Conservation (phyloP, 371 early-diverging fungal genomes). For the Funneliformis caledonium region DNA sequence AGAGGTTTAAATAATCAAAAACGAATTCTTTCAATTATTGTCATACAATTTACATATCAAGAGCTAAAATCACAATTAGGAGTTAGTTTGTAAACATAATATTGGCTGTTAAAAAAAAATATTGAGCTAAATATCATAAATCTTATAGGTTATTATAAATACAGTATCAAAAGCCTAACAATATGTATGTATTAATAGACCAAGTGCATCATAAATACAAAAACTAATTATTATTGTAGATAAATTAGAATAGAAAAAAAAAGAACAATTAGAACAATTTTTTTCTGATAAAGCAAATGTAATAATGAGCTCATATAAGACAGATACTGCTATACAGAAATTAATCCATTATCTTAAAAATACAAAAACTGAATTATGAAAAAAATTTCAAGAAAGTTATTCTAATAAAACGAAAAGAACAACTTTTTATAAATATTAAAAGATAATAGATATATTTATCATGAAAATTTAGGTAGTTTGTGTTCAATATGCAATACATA, state of each 20-base stretch:
- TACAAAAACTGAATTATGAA: neutral
- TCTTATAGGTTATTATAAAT: neutral
- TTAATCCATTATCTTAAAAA: neutral
- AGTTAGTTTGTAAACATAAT: neutral
- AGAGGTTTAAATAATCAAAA: neutral
- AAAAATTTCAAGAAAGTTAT: neutral
- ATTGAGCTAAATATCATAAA: no score
- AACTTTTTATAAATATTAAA: neutral
- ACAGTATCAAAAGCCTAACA: neutral
- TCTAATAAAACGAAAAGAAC: neutral
- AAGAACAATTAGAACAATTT: neutral
- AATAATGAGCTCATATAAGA: neutral
- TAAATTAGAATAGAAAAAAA: neutral
- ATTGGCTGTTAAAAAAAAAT: neutral
- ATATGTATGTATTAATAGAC: neutral
- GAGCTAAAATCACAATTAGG: neutral
- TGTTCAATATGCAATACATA: neutral
- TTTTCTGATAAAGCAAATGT: neutral
- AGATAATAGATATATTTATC: neutral
- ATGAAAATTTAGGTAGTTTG: neutral
- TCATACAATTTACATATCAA: neutral
- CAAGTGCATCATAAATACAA: neutral
- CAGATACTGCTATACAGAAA: neutral
- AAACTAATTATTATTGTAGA: neutral
- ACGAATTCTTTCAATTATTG: constrained; percentile 4